Evolutionary conservation across 1,284 basidiomycete genomes (phyloP), one percentile per base, ranked within the genome.

Genomic region (Pyrrhoderma lamaoense): DNA sequence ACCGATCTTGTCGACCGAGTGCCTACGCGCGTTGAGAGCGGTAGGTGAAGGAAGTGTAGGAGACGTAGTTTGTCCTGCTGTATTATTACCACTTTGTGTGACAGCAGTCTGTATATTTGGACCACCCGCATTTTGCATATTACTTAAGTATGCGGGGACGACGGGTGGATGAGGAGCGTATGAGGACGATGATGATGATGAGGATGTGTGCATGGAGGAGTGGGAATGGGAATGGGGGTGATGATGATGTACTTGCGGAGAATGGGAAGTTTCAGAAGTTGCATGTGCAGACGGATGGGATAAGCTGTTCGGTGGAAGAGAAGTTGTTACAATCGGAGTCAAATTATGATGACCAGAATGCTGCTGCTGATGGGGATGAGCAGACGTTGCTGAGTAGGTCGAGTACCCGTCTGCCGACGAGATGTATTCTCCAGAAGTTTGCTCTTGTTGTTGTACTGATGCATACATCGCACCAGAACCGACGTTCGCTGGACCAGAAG

Each of bases 1-100:
- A 37, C 71, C 69, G 47, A 74, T 69, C 39, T 38, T n/a, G 8
- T 21, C 27, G 9, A 51, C 52, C 1, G 48, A 48, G 25, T 56
- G 54, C 18, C 54, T 45, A 3, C 46, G 45, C n/a, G 54, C 48
- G 22, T 18, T 34, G 14, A 42, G 5, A n/a, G 25, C 42, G 3
- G 48, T 49, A 9, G 39, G 48, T 5, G 48, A 49, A n/a, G 48
- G 48, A 8, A 23, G 48, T 14, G 38, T 16, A n/a, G n/a, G n/a
- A n/a, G n/a, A n/a, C n/a, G n/a, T n/a, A n/a, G n/a, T n/a, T n/a
- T n/a, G n/a, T n/a, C n/a, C n/a, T n/a, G n/a, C n/a, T n/a, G n/a
- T n/a, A n/a, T n/a, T n/a, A n/a, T n/a, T n/a, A n/a, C n/a, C n/a
- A n/a, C n/a, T n/a, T n/a, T n/a, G n/a, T n/a, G n/a, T n/a, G n/a